phyloP scores from a whole-genome alignment of 495 filamentous ascomycete genomes.

The Oidiodendron maius region DNA sequence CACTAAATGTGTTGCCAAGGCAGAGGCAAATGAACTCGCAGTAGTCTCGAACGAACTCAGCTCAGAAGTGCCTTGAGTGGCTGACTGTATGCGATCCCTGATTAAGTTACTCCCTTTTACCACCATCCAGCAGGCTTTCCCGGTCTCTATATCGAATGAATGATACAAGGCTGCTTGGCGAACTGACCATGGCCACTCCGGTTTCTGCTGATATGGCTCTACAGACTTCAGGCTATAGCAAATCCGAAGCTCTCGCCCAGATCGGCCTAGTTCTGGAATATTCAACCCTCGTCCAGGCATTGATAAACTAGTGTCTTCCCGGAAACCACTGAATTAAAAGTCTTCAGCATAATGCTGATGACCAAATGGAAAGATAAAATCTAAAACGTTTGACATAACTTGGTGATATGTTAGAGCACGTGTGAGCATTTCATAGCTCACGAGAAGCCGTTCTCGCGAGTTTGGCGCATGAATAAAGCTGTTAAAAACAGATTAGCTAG shows the following conservation, averaged over 20 bases:
- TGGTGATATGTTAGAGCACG: conserved; percentile 34
- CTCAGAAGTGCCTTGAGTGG: conserved; percentile 18
- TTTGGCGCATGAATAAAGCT: conserved; percentile 30
- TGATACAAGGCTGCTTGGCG: conserved; percentile 36
- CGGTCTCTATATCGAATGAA: conserved; percentile 36
- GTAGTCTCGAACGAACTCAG: conserved; percentile 18
- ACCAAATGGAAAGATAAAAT: conserved; percentile 38
- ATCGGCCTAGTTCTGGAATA: conserved; percentile 33
- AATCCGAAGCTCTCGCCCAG: conserved; percentile 32
- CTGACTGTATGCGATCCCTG: conserved; percentile 26
- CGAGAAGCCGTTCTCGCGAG: conserved; percentile 23
- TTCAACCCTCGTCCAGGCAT: conserved; percentile 20
- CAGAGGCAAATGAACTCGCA: conserved; percentile 25
- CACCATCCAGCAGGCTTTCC: conserved; percentile 31
- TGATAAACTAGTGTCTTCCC: conserved; percentile 2
- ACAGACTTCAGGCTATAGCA: conserved; percentile 41
- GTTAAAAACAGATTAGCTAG: background rate
- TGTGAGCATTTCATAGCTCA: conserved; percentile 29
- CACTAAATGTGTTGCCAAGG: conserved; percentile 34
- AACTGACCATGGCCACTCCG: conserved; percentile 36
- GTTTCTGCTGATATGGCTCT: conserved; percentile 23
- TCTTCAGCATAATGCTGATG: conserved; percentile 31
- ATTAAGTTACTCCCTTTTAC: conserved; percentile 37
- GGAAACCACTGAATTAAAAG: conserved; percentile 15
- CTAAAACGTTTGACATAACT: conserved; percentile 36